Percentiles rank a stretch among this genome's conserved stretches.
These are phyloP conservation scores for Rhynchosporium graminicola DNA, from an alignment of 2,329 filamentous ascomycete species.

Conservation along the genomic window DNA sequence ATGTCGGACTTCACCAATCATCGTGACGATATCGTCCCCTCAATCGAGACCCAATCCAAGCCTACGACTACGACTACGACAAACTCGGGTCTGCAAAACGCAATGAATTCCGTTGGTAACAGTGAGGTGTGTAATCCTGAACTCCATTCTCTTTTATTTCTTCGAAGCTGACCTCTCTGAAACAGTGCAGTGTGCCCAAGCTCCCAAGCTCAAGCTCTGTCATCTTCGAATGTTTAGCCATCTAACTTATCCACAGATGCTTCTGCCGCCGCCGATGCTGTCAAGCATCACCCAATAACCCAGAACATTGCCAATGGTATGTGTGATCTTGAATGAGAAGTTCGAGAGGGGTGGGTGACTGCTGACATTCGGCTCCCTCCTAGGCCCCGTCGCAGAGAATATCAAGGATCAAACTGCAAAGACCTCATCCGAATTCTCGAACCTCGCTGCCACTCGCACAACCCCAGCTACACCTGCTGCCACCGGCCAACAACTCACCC, in stretches of 20 bases:
- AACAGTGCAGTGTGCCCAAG: slow-evolving; percentile 28
- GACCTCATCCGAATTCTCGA: slow-evolving; percentile 57
- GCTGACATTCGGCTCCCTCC: slow-evolving; percentile 19
- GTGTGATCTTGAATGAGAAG: slow-evolving; percentile 21
- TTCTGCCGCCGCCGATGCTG: slow-evolving; percentile 38
- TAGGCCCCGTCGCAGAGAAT: slow-evolving; percentile 61
- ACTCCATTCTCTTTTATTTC: slow-evolving; percentile 11
- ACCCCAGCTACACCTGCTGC: slow-evolving; percentile 55
- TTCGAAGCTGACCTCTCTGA: slow-evolving; percentile 32
- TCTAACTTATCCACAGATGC: slow-evolving; percentile 37
- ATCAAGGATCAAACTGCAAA: slow-evolving; percentile 58
- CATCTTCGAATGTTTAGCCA: not conserved
- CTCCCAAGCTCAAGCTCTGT: slow-evolving; percentile 22
- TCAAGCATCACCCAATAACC: slow-evolving; percentile 40
- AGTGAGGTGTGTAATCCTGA: slow-evolving; percentile 34
- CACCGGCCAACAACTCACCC: slow-evolving; percentile 63
- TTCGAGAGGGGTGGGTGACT: slow-evolving; percentile 15
- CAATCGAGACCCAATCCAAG: slow-evolving; percentile 30
- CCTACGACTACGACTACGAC: too few relatives aligned
- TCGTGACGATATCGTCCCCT: slow-evolving; percentile 30
- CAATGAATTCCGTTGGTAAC: slow-evolving; percentile 32
- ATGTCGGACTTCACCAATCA: slow-evolving; percentile 32
- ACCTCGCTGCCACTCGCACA: slow-evolving; percentile 58
- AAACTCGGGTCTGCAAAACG: slow-evolving; percentile 29
- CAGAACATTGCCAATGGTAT: slow-evolving; percentile 39